Evolutionary conservation across 345 rosid species (phyloP).

Genomic region (Hevea brasiliensis): DNA sequence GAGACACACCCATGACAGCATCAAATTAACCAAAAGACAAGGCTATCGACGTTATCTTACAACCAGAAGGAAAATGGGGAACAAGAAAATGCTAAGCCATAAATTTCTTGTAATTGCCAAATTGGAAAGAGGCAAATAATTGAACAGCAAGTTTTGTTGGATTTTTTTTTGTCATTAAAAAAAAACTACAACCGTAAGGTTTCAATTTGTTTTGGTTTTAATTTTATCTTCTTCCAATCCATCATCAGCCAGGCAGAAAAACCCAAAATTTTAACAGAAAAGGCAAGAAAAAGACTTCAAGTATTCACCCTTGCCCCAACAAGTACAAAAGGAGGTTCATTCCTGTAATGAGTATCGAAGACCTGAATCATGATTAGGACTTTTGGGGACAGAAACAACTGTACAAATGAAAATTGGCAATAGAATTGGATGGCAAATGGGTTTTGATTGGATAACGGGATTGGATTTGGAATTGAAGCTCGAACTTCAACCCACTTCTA

Average conservation of each 20-base stretch:
- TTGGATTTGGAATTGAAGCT: neutral
- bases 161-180: neutral
- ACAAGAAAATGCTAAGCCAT: neutral
- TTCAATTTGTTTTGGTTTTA: no score
- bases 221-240: no score
- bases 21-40: neutral
- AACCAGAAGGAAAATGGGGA: neutral
- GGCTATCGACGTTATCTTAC: neutral
- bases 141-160: neutral
- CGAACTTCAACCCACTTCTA: neutral
- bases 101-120: neutral
- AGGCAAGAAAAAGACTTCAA: no score
- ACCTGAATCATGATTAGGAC: no score
- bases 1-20: neutral
- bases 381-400: neutral
- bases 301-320: neutral
- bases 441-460: neutral
- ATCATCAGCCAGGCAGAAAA: neutral
- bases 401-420: no score
- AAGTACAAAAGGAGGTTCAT: neutral
- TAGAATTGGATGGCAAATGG: neutral
- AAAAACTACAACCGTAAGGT: no score
- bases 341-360: neutral
- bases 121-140: neutral
- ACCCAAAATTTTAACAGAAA: neutral